Percentiles rank a stretch among this genome's conserved stretches.
Evolutionary conservation across 805 yeast species (phyloP).

Genomic region (Cyberlindnera maritima): DNA sequence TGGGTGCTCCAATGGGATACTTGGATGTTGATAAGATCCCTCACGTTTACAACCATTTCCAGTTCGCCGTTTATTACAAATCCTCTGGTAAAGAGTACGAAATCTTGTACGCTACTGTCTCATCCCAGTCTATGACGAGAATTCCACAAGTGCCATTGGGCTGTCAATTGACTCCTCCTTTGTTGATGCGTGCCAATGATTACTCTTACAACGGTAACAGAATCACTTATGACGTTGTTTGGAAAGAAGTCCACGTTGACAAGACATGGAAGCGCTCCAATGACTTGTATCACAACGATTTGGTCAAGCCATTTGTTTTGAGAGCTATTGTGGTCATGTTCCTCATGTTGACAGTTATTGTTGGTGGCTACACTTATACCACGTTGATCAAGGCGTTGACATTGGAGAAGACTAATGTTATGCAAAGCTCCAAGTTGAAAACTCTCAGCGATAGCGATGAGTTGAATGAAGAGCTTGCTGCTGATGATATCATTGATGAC

Average conservation of each 20-base stretch:
- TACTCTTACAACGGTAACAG: slow-evolving; percentile 28
- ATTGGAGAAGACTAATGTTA: slow-evolving; percentile 17
- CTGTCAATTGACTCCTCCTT: slow-evolving; percentile 27
- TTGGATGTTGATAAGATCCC: slow-evolving; percentile 28
- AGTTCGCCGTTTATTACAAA: slow-evolving; percentile 27
- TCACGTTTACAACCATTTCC: slow-evolving; percentile 32
- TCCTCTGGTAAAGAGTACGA: slow-evolving; percentile 24
- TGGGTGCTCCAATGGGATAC: slow-evolving; percentile 31
- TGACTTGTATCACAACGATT: slow-evolving; percentile 26
- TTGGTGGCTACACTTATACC: slow-evolving; percentile 19
- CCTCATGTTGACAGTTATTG: slow-evolving; percentile 13
- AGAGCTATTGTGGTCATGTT: slow-evolving; percentile 21
- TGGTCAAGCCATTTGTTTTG: slow-evolving; percentile 25
- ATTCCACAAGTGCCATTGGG: slow-evolving; percentile 21
- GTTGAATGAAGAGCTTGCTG: slow-evolving; percentile 7
- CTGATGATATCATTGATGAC: slow-evolving; percentile 18
- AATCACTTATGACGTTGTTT: slow-evolving; percentile 27
- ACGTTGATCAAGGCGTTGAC: slow-evolving; percentile 16
- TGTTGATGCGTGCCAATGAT: slow-evolving; percentile 24
- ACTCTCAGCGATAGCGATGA: slow-evolving; percentile 1
- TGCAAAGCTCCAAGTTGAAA: slow-evolving; percentile 12
- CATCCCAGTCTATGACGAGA: slow-evolving; percentile 27
- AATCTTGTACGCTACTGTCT: slow-evolving; percentile 27
- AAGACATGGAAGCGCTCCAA: slow-evolving; percentile 12
- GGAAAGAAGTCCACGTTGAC: slow-evolving; percentile 26